Evolutionary conservation across 2,329 filamentous ascomycete genomes (phyloP), one percentile per base, ranked within the genome.

Genomic region (Trichoderma atroviride): DNA sequence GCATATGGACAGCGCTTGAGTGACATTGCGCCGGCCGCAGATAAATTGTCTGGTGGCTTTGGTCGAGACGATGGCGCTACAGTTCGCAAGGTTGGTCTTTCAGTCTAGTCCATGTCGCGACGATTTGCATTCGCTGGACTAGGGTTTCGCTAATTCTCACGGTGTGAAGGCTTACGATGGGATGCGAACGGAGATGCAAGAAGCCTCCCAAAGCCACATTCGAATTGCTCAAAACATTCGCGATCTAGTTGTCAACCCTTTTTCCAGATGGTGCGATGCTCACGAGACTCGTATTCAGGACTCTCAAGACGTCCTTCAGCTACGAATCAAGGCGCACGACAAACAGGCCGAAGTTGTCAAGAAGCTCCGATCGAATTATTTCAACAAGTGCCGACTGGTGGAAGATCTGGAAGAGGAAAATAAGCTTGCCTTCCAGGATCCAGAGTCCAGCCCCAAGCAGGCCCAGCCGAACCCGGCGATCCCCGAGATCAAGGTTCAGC

Each of bases 331-430:
- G 84, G 88, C 92, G 71, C 94, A 98, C 80, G 93, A 97, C 78
- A 92, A 92, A 74, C 96, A 99, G 80, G 91, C 92, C 70, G 96
- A 99, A 72, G 81, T 87, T 24, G 93, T 97, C 71, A 93, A 94
- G 85, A 98, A 98, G 82, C 88, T 97, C 75, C 90, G 96, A 73
- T 97, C 92, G 80, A 92, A 93, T 75, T 99, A 99, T 82, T 98
- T 98, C 87, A 99, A 98, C 85, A 99, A 98, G 82, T 99, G 96
- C 79, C 91, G 96, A 61, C 84, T 97, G 71, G 91, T 98, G 7
- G 96, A 99, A 79, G 96, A 99, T 78, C 83, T 98, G 71, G 96
- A 99, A 79, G 96, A 99, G 81, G 96, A 99, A 84, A 97, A 97
- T 80, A 98, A 99, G 82, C 87, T 99, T 68, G 96, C 94, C 50